Conservation (phyloP, 2,329 filamentous ascomycete genomes). For the Ascochyta koolunga region DNA sequence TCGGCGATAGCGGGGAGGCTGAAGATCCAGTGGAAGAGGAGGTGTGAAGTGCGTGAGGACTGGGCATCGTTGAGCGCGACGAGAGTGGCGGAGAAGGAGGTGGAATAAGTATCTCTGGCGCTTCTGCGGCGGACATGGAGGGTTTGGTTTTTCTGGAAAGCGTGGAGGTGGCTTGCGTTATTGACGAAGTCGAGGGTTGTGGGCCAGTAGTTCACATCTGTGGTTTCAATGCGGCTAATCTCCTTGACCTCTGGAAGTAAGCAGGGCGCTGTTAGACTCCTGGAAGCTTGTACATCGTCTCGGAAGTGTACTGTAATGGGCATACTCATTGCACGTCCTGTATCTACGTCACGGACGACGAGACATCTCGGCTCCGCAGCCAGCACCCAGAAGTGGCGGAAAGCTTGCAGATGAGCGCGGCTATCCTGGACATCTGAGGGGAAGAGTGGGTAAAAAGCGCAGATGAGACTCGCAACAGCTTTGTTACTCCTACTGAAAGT, state of each 20-base stretch:
- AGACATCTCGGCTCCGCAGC: constrained; percentile 89
- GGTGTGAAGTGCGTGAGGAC: constrained; percentile 39
- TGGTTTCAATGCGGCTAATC: constrained; percentile 67
- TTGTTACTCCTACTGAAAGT: constrained; percentile 90
- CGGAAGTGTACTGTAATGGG: constrained; percentile 71
- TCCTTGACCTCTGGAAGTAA: constrained; percentile 69
- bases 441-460: constrained; percentile 93
- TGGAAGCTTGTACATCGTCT: constrained; percentile 39
- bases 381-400: constrained; percentile 96
- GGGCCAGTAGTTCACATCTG: constrained; percentile 77
- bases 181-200: constrained; percentile 75
- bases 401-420: constrained; percentile 90
- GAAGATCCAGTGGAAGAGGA: constrained; percentile 77
- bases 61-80: constrained; percentile 71
- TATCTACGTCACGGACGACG: constrained; percentile 84
- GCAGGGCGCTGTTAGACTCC: constrained; percentile 58
- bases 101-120: constrained; percentile 62
- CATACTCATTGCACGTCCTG: constrained; percentile 76
- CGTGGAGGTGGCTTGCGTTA: constrained; percentile 65
- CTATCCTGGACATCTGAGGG: constrained; percentile 91
- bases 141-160: constrained; percentile 73
- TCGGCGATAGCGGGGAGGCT: constrained; percentile 60
- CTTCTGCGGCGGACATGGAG: constrained; percentile 75
- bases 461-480: constrained; percentile 82
- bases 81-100: constrained; percentile 75